Base-by-base conservation (phyloP, 1,139 yeast species). In the Suhomyces yuchorum region DNA sequence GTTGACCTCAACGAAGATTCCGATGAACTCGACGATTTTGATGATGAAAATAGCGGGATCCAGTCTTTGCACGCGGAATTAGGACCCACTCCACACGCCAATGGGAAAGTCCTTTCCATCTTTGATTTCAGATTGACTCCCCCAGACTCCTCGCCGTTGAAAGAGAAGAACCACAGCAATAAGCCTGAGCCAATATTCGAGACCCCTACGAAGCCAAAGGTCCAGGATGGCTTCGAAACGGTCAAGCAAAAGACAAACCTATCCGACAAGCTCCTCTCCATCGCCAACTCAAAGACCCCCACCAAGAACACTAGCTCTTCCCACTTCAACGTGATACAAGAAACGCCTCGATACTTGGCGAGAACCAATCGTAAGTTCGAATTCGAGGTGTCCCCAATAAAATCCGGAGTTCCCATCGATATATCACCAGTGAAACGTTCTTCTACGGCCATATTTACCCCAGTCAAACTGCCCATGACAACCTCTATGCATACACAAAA, bases 1-100 rank as follows among this genome's bases (percentile, higher is more conserved):
- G 40, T 51, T 6, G 45, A 45, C 14, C 51, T 55, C 1, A 49
- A 56, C 7, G 48, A 48, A 22, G 32, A 43, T 30, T 33, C 38
- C 8, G 44, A 43, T n/a, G 37, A 34, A n/a, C 42, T 44, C 8
- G 52, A 53, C 1, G 51, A 56, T 3, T 42, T 44, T 15, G 15
- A 24, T 17, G 46, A 37, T 2, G 39, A 22, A n/a, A 34, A 23
- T 22, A 11, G 22, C 11, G 42, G 40, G 17, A 15, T 37, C 23
- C 26, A 34, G 12, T 38, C 43, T 8, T 37, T 56, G 2, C 48
- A 56, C 14, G 62, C 63, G 1, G 85, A 81, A 52, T 61, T 85
- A 15, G 92, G 92, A 0, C 93, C 93, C 0, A 86, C 93, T 0
- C 93, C 93, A 0, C 92, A 85, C 54, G 75, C 86, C 8, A 76